Evolutionary conservation across 768 basidiomycete genomes (phyloP).

Genomic region (Sporobolomyces roseus): DNA sequence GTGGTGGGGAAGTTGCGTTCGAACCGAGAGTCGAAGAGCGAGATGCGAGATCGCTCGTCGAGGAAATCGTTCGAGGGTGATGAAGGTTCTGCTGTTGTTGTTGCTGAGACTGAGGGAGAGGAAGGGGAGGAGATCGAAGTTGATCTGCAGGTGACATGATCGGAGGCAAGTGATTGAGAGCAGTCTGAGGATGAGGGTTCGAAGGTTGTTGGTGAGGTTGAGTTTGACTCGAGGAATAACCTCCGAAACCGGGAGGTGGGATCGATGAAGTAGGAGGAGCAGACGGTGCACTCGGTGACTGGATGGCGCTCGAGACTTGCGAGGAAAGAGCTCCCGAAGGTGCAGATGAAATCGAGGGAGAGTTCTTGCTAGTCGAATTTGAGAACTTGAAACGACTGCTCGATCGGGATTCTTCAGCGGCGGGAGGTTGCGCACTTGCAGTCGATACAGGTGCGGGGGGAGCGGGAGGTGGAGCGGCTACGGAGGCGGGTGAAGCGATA

Average conservation of each 20-base stretch:
- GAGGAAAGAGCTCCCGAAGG: not conserved
- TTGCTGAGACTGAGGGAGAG: not conserved
- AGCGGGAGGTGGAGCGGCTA: not conserved
- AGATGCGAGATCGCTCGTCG: conserved; percentile 4
- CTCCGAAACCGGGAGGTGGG: not conserved
- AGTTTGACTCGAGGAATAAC: not conserved
- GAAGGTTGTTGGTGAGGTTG: not conserved
- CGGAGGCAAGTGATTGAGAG: not conserved
- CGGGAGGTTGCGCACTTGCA: too few relatives aligned
- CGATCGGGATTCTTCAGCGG: conserved; percentile 16
- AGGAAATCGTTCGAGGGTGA: conserved; percentile 13
- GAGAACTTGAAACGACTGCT: conserved; percentile 30
- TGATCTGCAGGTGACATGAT: too few relatives aligned
- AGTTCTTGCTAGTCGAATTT: not conserved
- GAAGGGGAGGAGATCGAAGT: conserved; percentile 4
- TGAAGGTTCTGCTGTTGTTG: not conserved
- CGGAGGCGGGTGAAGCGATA: not conserved
- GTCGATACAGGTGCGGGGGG: not conserved
- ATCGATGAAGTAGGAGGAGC: not conserved
- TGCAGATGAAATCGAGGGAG: not conserved
- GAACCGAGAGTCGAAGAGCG: not conserved
- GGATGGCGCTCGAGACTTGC: not conserved
- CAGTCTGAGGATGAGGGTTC: not conserved
- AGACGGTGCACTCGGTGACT: not conserved
- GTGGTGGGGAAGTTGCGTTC: conserved; percentile 1